Conservation (phyloP, 2,329 filamentous ascomycete species). For the Aureobasidium sp. region DNA sequence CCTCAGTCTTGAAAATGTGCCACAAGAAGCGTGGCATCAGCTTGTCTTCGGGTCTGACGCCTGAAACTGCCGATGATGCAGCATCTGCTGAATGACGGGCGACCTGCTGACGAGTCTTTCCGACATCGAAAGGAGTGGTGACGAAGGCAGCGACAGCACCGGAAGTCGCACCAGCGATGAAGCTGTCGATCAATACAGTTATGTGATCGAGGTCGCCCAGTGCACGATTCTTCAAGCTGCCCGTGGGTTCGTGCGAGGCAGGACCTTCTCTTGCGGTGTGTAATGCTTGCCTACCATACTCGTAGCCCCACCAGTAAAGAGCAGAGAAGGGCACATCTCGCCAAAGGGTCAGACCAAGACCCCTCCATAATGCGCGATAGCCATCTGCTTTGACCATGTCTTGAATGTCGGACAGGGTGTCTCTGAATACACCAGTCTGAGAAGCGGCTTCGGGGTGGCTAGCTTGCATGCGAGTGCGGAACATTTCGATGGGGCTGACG, state of each 20-base stretch:
- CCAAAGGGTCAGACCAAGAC: constrained; percentile 86
- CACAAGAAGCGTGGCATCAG: constrained; percentile 77
- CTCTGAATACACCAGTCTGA: constrained; percentile 63
- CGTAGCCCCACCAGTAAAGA: constrained; percentile 98
- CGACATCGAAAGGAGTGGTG: constrained; percentile 94
- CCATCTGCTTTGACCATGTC: constrained; percentile 74
- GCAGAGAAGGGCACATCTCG: constrained; percentile 95
- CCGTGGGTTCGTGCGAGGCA: constrained; percentile 22
- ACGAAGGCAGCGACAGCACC: constrained; percentile 80
- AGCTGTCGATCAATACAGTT: constrained; percentile 80
- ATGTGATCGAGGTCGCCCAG: constrained; percentile 63
- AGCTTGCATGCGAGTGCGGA: constrained; percentile 86
- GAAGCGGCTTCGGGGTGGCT: constrained; percentile 40
- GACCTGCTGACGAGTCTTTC: constrained; percentile 90
- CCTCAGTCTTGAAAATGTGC: constrained; percentile 86
- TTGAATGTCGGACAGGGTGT: constrained; percentile 68
- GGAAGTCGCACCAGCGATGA: constrained; percentile 74
- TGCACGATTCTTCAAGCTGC: constrained; percentile 34
- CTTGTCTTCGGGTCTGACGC: constrained; percentile 60
- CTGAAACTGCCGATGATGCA: constrained; percentile 32
- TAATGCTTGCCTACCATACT: constrained; percentile 66
- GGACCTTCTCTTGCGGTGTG: constrained; percentile 54
- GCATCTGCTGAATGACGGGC: constrained; percentile 50
- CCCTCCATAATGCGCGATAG: constrained; percentile 80
- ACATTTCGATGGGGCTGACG: constrained; percentile 88